Evolutionary conservation across 441 rosid genomes (phyloP).

Genomic region (Erysimum cheiri): DNA sequence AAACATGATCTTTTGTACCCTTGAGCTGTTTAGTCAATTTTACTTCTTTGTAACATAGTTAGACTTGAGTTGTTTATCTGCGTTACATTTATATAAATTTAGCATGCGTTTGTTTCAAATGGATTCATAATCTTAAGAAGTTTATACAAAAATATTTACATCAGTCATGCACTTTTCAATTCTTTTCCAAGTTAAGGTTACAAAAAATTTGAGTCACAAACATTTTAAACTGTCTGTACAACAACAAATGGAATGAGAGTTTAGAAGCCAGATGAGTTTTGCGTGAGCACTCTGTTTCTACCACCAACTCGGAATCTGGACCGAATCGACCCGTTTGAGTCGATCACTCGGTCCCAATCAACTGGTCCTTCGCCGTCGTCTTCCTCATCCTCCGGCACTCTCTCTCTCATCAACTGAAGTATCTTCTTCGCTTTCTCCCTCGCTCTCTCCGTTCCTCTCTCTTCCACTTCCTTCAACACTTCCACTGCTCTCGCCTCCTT

Average conservation of each 20-base stretch:
- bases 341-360: slow-evolving; percentile 41
- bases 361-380: slow-evolving; percentile 43
- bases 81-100: not conserved
- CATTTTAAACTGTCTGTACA: slow-evolving; percentile 28
- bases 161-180: not conserved
- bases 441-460: slow-evolving; percentile 64
- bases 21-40: not conserved
- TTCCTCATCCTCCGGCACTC: slow-evolving; percentile 52
- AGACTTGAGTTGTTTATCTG: not conserved
- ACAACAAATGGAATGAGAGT: slow-evolving; percentile 22
- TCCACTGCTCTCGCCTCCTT: slow-evolving; percentile 60
- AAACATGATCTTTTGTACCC: not conserved
- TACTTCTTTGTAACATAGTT: slow-evolving; percentile 19
- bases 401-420: slow-evolving; percentile 54
- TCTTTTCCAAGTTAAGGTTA: slow-evolving; percentile 21
- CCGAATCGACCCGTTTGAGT: slow-evolving; percentile 41
- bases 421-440: slow-evolving; percentile 72
- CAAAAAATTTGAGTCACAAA: slow-evolving; percentile 24
- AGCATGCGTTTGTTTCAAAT: not conserved
- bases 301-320: slow-evolving; percentile 36
- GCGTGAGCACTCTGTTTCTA: slow-evolving; percentile 38
- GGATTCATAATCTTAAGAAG: not conserved
- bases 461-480: slow-evolving; percentile 62
- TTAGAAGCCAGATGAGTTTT: slow-evolving; percentile 43
- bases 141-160: slow-evolving; percentile 26